Percentiles rank a stretch among this genome's conserved stretches.
Conservation (phyloP, 2,329 filamentous ascomycete genomes). For the Ophiosphaerella herpotricha region DNA sequence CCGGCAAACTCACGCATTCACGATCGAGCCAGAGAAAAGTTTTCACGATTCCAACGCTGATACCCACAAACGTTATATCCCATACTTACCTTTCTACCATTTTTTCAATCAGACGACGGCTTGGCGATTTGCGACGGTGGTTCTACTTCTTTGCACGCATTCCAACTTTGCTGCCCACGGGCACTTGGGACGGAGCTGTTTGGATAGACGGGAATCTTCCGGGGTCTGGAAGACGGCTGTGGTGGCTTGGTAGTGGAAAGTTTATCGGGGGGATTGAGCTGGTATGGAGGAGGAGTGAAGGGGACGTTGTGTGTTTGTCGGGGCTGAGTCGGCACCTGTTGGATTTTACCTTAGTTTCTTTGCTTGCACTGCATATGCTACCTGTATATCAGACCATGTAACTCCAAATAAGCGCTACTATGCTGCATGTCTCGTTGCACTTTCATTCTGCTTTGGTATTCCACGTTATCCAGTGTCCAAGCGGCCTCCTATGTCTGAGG, state of each 20-base stretch:
- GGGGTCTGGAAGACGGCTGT: slow-evolving; percentile 31
- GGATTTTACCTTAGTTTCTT: slow-evolving; percentile 14
- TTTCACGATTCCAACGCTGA: slow-evolving; percentile 51
- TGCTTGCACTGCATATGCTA: slow-evolving; percentile 20
- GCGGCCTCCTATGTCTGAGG: no score
- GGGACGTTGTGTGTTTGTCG: slow-evolving; percentile 28
- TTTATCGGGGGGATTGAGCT: slow-evolving; percentile 11
- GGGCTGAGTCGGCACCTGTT: slow-evolving; percentile 30
- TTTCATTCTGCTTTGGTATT: no score
- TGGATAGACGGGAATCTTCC: slow-evolving; percentile 21
- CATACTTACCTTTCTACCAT: slow-evolving; percentile 45
- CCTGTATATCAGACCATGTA: slow-evolving; percentile 20
- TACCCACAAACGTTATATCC: slow-evolving; percentile 50
- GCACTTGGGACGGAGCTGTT: slow-evolving; percentile 10
- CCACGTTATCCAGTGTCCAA: no score
- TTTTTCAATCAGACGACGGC: slow-evolving; percentile 41
- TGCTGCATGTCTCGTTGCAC: no score
- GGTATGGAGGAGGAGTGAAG: slow-evolving; percentile 9
- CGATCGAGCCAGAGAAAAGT: slow-evolving; percentile 43
- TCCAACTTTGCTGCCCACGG: neutral
- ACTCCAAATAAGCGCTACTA: no score
- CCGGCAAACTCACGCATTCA: slow-evolving; percentile 45
- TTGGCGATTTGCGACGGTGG: slow-evolving; percentile 41
- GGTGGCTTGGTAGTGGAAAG: slow-evolving; percentile 31
- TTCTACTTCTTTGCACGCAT: slow-evolving; percentile 21